phyloP scores from a whole-genome alignment of 1,139 yeast species.

The Kurtzmaniella natalensis region DNA sequence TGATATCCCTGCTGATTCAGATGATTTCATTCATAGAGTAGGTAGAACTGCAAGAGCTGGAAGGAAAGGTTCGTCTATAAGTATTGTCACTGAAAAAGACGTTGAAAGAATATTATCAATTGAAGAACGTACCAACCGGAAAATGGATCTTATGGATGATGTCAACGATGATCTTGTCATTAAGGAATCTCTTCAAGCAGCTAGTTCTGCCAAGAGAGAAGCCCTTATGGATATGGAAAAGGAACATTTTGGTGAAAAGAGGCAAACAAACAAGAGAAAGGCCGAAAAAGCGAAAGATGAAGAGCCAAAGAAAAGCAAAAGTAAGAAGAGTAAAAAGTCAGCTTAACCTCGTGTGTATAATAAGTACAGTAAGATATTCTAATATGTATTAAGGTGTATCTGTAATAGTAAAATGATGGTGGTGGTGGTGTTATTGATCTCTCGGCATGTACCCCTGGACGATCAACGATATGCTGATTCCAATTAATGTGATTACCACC shows the following conservation, averaged over 20 bases:
- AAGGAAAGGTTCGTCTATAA: conserved; percentile 49
- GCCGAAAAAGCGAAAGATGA: conserved; percentile 13
- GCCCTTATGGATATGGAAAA: conserved; percentile 91
- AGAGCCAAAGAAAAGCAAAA: conserved; percentile 2
- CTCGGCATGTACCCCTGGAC: conserved; percentile 34
- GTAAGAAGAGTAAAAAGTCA: conserved; percentile 3
- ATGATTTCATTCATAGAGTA: conserved; percentile 94
- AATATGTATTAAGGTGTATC: too few relatives aligned
- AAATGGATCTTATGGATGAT: conserved; percentile 68
- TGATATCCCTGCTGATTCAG: conserved; percentile 95
- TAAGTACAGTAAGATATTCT: too few relatives aligned
- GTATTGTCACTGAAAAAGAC: conserved; percentile 83
- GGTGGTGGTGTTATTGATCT: too few relatives aligned
- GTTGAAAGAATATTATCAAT: conserved; percentile 77
- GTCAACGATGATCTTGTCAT: conserved; percentile 76
- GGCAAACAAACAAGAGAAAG: conserved; percentile 51
- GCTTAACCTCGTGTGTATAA: too few relatives aligned
- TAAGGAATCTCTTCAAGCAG: conserved; percentile 59
- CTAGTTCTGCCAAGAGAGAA: conserved; percentile 83
- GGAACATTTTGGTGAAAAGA: conserved; percentile 79
- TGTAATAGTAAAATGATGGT: too few relatives aligned
- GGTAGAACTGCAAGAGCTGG: conserved; percentile 99
- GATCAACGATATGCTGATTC: conserved; percentile 39
- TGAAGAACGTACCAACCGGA: conserved; percentile 75
- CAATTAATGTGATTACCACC: conserved; percentile 39